phyloP scores from a whole-genome alignment of 805 yeast genomes.

The Candida corydali region DNA sequence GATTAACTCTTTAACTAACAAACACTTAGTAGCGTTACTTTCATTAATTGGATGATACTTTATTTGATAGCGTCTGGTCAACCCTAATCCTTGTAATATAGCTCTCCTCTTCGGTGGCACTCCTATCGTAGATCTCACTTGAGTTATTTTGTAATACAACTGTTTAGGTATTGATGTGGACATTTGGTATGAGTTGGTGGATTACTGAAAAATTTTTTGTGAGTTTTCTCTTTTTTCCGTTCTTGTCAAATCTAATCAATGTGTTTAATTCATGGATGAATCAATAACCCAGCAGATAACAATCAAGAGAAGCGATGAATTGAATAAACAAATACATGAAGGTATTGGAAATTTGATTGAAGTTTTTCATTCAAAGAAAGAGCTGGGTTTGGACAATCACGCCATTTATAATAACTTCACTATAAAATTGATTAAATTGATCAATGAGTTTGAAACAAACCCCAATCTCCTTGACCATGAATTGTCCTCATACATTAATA shows the following conservation, averaged over 20 bases:
- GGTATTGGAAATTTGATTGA: constrained; percentile 2
- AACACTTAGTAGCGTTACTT: constrained; percentile 78
- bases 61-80: constrained; percentile 66
- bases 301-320: constrained; percentile 13
- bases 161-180: constrained; percentile 12
- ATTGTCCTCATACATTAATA: constrained; percentile 29
- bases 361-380: background rate
- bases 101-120: constrained; percentile 65
- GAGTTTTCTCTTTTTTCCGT: background rate
- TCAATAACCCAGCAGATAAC: constrained; percentile 8
- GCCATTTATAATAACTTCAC: background rate
- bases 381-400: background rate
- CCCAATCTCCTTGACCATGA: constrained; percentile 48
- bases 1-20: constrained; percentile 80
- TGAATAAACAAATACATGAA: constrained; percentile 11
- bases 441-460: constrained; percentile 50
- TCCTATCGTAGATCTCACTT: constrained; percentile 80
- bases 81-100: constrained; percentile 69
- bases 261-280: too few species aligned
- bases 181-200: background rate
- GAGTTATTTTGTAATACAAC: constrained; percentile 55
- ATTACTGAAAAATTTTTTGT: constrained; percentile 5
- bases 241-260: too few species aligned
- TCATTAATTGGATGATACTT: constrained; percentile 73
- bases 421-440: constrained; percentile 11